These are phyloP conservation scores for Rhizophora apiculata DNA, from an alignment of 345 rosid species.

Conservation along the genomic window DNA sequence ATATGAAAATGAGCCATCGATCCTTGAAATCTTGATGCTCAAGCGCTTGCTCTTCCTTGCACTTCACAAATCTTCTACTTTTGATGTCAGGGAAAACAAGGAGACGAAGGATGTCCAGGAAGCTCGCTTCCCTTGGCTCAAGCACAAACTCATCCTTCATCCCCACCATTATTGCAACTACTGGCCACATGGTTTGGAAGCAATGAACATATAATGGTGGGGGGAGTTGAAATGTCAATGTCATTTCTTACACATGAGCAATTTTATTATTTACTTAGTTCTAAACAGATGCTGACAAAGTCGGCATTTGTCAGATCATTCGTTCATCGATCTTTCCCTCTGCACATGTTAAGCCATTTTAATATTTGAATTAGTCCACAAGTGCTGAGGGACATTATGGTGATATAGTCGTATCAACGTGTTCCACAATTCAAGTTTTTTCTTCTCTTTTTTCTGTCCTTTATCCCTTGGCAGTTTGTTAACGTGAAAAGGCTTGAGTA, in stretches of 20 bases:
- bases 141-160: background rate
- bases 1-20: conserved; percentile 5
- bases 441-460: no score
- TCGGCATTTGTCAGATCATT: no score
- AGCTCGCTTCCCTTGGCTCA: conserved; percentile 3
- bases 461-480: no score
- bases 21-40: background rate
- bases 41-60: background rate
- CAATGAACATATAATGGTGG: background rate
- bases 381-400: no score
- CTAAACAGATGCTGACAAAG: no score
- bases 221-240: background rate
- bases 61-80: background rate
- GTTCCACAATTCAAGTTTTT: no score
- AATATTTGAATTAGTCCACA: no score
- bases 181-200: background rate
- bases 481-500: no score
- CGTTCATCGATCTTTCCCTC: no score
- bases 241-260: background rate
- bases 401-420: no score
- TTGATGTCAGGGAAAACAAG: background rate
- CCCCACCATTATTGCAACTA: background rate
- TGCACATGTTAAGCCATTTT: no score
- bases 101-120: background rate
- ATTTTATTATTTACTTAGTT: background rate